A percentile compares a stretch with the other conserved stretches of the same genome.
Conservation (phyloP, 805 yeast genomes). For the Komagataella populi region DNA sequence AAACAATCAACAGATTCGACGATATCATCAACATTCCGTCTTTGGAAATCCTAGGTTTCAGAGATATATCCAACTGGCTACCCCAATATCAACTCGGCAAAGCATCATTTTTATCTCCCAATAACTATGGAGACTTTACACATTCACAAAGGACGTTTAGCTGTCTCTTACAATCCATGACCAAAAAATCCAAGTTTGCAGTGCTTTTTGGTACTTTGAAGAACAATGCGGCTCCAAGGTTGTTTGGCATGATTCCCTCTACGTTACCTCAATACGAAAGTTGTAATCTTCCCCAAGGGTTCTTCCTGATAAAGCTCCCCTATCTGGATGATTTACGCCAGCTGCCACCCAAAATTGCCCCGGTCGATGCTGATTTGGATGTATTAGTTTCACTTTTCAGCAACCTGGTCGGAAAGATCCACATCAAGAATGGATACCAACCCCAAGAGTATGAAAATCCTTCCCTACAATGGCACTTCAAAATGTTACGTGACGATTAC, state of each 20-base stretch:
- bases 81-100: constrained; percentile 38
- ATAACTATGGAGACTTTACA: constrained; percentile 34
- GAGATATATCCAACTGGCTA: constrained; percentile 28
- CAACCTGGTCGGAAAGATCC: constrained; percentile 24
- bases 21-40: constrained; percentile 26
- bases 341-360: constrained; percentile 29
- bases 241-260: constrained; percentile 52
- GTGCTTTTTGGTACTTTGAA: constrained; percentile 61
- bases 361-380: constrained; percentile 7
- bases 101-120: constrained; percentile 56
- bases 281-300: constrained; percentile 49
- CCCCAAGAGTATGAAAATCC: constrained; percentile 57
- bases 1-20: constrained; percentile 18
- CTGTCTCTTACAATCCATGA: constrained; percentile 49
- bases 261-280: not conserved
- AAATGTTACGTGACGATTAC: constrained; percentile 47
- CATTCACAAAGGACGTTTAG: constrained; percentile 61
- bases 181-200: constrained; percentile 38
- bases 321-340: constrained; percentile 63
- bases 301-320: constrained; percentile 58
- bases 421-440: constrained; percentile 31
- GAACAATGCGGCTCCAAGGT: constrained; percentile 35
- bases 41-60: constrained; percentile 57
- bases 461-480: constrained; percentile 50
- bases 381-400: constrained; percentile 12